phyloP scores from a whole-genome alignment of 495 filamentous ascomycete genomes.

The Rhypophila decipiens region DNA sequence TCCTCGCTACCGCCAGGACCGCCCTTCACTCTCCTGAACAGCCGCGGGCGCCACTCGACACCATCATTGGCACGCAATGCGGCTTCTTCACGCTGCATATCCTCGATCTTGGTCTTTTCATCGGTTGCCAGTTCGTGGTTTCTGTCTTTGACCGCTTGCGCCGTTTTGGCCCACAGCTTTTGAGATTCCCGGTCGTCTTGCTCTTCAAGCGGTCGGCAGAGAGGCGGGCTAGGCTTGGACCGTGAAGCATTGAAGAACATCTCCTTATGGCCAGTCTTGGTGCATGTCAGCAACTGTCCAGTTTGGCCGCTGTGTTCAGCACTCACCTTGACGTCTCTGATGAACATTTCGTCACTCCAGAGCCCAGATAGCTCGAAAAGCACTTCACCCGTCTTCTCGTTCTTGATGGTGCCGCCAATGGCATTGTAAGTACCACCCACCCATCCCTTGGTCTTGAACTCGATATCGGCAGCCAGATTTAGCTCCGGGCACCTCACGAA shows the following conservation, averaged over 20 bases:
- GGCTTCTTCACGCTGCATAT: conserved; percentile 83
- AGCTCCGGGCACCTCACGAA: conserved; percentile 88
- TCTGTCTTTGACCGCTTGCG: conserved; percentile 67
- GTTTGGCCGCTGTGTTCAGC: neutral
- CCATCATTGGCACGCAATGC: conserved; percentile 73
- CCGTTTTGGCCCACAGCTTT: conserved; percentile 74
- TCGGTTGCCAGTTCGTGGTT: conserved; percentile 90
- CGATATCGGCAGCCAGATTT: conserved; percentile 81
- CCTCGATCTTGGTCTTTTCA: conserved; percentile 92
- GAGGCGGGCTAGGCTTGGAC: conserved; percentile 67
- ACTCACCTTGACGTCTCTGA: conserved; percentile 73
- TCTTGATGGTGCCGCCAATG: conserved; percentile 87
- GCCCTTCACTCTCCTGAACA: conserved; percentile 71
- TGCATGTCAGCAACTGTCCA: neutral
- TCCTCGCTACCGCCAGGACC: conserved; percentile 70
- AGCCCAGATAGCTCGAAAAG: conserved; percentile 86
- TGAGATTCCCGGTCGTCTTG: conserved; percentile 91
- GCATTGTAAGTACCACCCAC: conserved; percentile 95
- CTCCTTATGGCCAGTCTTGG: conserved; percentile 77
- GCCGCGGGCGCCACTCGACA: conserved; percentile 79
- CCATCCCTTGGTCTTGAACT: conserved; percentile 99
- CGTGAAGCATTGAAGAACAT: conserved; percentile 81
- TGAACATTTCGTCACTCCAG: conserved; percentile 91
- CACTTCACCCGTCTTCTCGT: conserved; percentile 75
- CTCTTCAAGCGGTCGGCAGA: conserved; percentile 72